Conservation (phyloP, 2,329 filamentous ascomycete genomes). For the Neobulgaria alba region DNA sequence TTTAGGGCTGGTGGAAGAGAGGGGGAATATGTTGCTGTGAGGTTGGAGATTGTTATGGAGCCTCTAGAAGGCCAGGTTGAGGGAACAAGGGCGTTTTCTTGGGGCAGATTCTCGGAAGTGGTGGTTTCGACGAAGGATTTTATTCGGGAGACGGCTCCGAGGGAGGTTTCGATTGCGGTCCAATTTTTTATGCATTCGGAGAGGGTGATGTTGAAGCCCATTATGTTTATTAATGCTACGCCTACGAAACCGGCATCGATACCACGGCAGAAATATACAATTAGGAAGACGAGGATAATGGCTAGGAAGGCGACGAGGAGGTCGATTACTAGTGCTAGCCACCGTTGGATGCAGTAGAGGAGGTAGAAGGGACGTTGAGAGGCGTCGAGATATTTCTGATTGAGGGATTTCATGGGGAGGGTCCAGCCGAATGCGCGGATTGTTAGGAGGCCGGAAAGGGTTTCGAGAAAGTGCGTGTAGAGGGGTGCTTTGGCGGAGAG, state of each 20-base stretch:
- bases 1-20: slow-evolving; percentile 7
- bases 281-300: slow-evolving; percentile 13
- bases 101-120: slow-evolving; percentile 27
- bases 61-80: slow-evolving; percentile 30
- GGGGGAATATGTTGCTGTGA: slow-evolving; percentile 29
- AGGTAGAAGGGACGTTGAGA: slow-evolving; percentile 49
- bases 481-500: slow-evolving; percentile 35
- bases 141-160: slow-evolving; percentile 48
- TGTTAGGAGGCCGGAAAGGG: slow-evolving; percentile 32
- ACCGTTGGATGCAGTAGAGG: slow-evolving; percentile 46
- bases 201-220: slow-evolving; percentile 16
- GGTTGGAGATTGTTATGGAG: slow-evolving; percentile 26
- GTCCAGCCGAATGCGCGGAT: slow-evolving; percentile 38
- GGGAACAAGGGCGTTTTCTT: slow-evolving; percentile 5
- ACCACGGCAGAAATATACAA: slow-evolving; percentile 8
- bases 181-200: slow-evolving; percentile 34
- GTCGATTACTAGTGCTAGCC: slow-evolving; percentile 41
- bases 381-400: slow-evolving; percentile 39
- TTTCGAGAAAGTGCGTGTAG: slow-evolving; percentile 36
- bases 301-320: slow-evolving; percentile 9
- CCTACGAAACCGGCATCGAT: slow-evolving; percentile 18
- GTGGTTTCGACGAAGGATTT: slow-evolving; percentile 40
- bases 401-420: slow-evolving; percentile 33
- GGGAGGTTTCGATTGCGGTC: slow-evolving; percentile 49
- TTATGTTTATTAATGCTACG: slow-evolving; percentile 21